These are phyloP conservation scores for Metarhizium rileyi DNA, from an alignment of 2,329 filamentous ascomycete genomes.

Conservation along the genomic window DNA sequence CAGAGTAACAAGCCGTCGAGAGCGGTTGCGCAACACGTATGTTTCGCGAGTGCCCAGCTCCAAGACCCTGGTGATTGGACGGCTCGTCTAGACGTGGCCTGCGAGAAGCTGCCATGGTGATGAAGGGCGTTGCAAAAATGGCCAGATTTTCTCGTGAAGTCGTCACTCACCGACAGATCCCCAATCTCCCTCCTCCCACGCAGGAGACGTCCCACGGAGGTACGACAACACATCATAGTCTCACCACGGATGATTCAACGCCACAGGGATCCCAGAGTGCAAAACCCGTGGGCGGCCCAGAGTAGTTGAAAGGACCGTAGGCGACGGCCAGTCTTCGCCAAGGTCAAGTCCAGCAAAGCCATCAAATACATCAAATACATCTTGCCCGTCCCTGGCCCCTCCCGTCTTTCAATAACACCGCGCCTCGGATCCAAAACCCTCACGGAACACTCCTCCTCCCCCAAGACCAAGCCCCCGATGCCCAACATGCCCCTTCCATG, in stretches of 20 bases:
- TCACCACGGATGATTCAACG: neutral
- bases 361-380: neutral
- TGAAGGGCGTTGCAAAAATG: neutral
- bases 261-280: too few species aligned
- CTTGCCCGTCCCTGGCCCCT: neutral
- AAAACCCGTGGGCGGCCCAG: too few species aligned
- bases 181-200: neutral
- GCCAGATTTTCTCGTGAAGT: too few species aligned
- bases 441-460: too few species aligned
- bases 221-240: slow-evolving; percentile 5
- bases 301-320: too few species aligned
- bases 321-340: too few species aligned
- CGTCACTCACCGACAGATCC: slow-evolving; percentile 1
- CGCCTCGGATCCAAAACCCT: too few species aligned
- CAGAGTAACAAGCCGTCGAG: neutral
- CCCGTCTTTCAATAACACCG: neutral
- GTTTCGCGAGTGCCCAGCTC: neutral
- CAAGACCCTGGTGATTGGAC: neutral
- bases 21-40: neutral
- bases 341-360: too few species aligned
- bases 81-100: neutral
- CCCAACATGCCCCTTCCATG: neutral
- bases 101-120: neutral
- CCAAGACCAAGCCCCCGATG: neutral
- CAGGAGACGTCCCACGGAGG: neutral